Base-by-base conservation (phyloP, 371 early-diverging fungal genomes). In the Mycotypha africana region DNA sequence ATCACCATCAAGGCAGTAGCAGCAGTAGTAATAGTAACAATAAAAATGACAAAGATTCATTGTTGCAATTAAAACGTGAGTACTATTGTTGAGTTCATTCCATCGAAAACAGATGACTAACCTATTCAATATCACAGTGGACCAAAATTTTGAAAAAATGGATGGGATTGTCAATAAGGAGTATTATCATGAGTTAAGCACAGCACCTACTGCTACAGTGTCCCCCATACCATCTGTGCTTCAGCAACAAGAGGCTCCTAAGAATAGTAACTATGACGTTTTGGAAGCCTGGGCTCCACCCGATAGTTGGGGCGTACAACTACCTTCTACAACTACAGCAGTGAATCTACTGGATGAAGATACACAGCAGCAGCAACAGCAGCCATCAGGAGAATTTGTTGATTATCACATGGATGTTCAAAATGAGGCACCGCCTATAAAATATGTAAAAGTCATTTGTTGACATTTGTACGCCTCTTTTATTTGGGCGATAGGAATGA, bases 261-360 rank as follows among this genome's bases (percentile, higher is more conserved):
- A 33, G 3, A 34, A n/a, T n/a, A 34, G 17, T 2, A 37, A 10
- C 8, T 7, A 37, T 37, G 28, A 40, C 14, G 16, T 11, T 24
- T 38, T 70, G 1, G 84, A 78, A 46, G 54, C 67, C 14, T 86
- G 86, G 86, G 64, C 73, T 7, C 74, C 85, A 19, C 86, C 86
- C 28, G 86, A 86, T 40, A 83, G 82, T 31, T 86, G 86, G 86
- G 85, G 77, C 5, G 83, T 86, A 6, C 66, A 74, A 34, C 54
- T 58, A n/a, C 37, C 52, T 11, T 55, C 56, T 11, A 41, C 49
- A 17, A 35, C 45, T 4, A 45, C 28, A 11, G 12, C 56, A 32
- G 22, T 45, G 7, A 51, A 23, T 26, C 14, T 49, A 6, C 9
- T 53, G 4, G 49, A 41, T 15, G 66, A 65, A 30, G 78, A 79